Base-by-base conservation (phyloP, 1,284 basidiomycete species). In the Bondarzewia mesenterica region DNA sequence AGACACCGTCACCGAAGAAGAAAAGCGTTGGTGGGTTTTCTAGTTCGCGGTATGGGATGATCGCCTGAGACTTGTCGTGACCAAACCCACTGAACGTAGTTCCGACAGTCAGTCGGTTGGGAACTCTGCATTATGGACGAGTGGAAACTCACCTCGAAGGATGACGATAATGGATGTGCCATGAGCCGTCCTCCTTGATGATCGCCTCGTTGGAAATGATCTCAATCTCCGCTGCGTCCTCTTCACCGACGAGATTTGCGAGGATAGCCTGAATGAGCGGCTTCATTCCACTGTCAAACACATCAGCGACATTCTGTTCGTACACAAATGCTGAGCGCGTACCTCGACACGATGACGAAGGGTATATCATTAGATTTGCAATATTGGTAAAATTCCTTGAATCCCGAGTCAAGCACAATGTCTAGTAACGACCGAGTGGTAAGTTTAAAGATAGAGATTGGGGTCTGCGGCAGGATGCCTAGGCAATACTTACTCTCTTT, bases 1-100 rank as follows among this genome's bases (percentile, higher is more conserved):
- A 91, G 47, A 95, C 93, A 41, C 93, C 93, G 62, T 97, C 93
- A 1, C 93, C 93, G 57, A 94, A 93, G 78, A 95, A 96, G 69
- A 96, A 93, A 15, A 94, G 71, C 1, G 79, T 85, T 2, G 93
- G 93, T 14, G 82, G 80, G 50, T 80, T 63, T 3, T 74, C 61
- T 37, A 94, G 74, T 26, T 74, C 67, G 20, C 82, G 73, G 69
- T 96, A 97, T 0, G 90, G 92, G 29, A 93, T 70, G 58, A 96
- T 95, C 12, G 91, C 87, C 58, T 85, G 85, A 15, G 86, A 90
- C 70, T 96, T 96, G 71, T 97, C 93, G 63, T 97, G 93, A 1
- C 93, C 93, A 59, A 80, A 96, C 1, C 78, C 81, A 59, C 86
- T 89, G n/a, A 27, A 29, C 16, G 12, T 45, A 16, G 51, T 36